A percentile compares a stretch with the other conserved stretches of the same genome.
Conservation (phyloP, 306 rosid genomes). For the Pyrus betulifolia region DNA sequence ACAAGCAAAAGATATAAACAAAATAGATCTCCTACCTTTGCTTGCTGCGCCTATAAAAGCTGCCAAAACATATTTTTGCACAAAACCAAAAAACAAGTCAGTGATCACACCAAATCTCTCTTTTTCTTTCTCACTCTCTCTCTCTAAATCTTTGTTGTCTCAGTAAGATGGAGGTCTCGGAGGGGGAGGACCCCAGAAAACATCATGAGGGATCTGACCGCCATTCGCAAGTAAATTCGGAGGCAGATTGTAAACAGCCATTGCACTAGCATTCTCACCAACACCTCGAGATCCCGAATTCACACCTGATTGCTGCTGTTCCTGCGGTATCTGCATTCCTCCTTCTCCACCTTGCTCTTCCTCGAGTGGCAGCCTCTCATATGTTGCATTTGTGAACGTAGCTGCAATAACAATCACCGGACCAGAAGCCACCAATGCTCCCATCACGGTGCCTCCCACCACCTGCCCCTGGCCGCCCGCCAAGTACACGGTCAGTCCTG, state of each 20-base stretch:
- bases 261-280: conserved; percentile 7
- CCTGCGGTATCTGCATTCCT: conserved; percentile 19
- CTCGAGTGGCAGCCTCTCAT: conserved; percentile 62
- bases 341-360: conserved; percentile 38
- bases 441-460: conserved; percentile 65
- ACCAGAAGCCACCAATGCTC: conserved; percentile 60
- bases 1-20: conserved; percentile 24
- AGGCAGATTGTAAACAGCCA: conserved; percentile 50
- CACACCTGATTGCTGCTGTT: conserved; percentile 22
- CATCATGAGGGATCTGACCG: conserved; percentile 57
- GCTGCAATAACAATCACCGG: conserved; percentile 76
- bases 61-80: conserved; percentile 16
- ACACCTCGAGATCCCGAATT: conserved; percentile 38
- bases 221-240: conserved; percentile 58
- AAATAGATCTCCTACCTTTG: conserved; percentile 17
- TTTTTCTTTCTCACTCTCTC: neutral
- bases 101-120: neutral
- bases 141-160: neutral
- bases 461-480: conserved; percentile 77
- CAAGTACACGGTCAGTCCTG: conserved; percentile 53
- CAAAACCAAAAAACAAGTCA: neutral
- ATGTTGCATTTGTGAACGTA: conserved; percentile 67
- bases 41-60: conserved; percentile 33
- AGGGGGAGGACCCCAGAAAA: conserved; percentile 63
- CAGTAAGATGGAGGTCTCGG: conserved; percentile 50